phyloP scores from a whole-genome alignment of 2,329 filamentous ascomycete genomes.

The Xylariaceae sp. region DNA sequence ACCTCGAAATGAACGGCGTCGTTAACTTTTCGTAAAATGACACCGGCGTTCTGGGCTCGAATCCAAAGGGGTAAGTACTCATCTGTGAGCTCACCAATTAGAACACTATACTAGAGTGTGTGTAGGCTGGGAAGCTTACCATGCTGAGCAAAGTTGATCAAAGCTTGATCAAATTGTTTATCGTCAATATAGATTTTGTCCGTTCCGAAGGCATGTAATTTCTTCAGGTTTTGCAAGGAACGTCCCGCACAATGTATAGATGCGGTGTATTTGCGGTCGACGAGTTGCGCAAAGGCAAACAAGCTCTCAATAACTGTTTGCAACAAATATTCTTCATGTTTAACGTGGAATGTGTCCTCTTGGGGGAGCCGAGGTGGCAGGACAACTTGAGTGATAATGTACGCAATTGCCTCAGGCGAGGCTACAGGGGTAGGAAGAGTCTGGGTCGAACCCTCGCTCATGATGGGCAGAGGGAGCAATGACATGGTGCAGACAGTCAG shows the following conservation, averaged over 20 bases:
- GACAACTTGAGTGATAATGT: slow-evolving; percentile 21
- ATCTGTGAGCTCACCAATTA: slow-evolving; percentile 15
- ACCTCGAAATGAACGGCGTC: slow-evolving; percentile 23
- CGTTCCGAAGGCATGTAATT: slow-evolving; percentile 18
- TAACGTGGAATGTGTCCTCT: slow-evolving; percentile 9
- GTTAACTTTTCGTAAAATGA: background rate
- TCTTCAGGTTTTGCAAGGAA: background rate
- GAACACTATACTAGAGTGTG: too few species aligned
- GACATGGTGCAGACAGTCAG: too few species aligned
- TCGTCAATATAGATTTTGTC: slow-evolving; percentile 13
- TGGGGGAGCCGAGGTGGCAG: slow-evolving; percentile 20
- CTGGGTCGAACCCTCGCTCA: too few species aligned
- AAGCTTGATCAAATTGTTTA: background rate
- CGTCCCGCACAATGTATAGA: background rate
- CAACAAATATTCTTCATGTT: slow-evolving; percentile 12
- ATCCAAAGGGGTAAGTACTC: background rate
- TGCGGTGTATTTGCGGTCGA: background rate
- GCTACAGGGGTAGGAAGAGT: too few species aligned
- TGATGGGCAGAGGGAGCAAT: too few species aligned
- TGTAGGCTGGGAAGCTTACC: too few species aligned
- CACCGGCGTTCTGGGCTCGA: background rate
- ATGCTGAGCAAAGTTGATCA: too few species aligned
- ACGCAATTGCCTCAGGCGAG: slow-evolving; percentile 4
- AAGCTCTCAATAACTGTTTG: slow-evolving; percentile 5
- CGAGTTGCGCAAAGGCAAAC: slow-evolving; percentile 1